phyloP scores from a whole-genome alignment of 441 rosid species.

The Adansonia madagascariensis region DNA sequence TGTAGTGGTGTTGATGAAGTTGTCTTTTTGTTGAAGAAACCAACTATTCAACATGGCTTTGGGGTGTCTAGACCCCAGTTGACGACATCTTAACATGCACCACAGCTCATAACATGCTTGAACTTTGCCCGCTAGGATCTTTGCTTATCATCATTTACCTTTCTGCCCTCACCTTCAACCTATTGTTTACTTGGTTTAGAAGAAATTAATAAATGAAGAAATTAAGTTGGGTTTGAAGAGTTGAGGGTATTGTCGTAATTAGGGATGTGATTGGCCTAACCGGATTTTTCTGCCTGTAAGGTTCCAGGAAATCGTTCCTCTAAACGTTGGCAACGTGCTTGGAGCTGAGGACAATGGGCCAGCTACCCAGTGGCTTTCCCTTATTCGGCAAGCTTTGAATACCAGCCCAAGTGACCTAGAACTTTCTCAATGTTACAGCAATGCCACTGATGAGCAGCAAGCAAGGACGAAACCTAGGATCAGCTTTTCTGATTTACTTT shows the following conservation, averaged over 20 bases:
- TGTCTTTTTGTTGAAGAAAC: background rate
- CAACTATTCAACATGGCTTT: background rate
- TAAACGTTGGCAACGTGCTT: slow-evolving; percentile 74
- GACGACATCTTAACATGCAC: background rate
- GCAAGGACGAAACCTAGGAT: slow-evolving; percentile 35
- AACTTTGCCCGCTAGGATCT: background rate
- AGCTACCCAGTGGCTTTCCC: slow-evolving; percentile 62
- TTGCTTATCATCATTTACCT: background rate
- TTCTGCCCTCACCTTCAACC: background rate
- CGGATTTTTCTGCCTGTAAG: slow-evolving; percentile 33
- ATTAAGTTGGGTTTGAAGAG: background rate
- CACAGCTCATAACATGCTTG: slow-evolving; percentile 2
- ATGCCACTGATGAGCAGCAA: slow-evolving; percentile 36
- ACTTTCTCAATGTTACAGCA: slow-evolving; percentile 29
- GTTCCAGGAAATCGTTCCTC: slow-evolving; percentile 78
- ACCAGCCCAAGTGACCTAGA: slow-evolving; percentile 36
- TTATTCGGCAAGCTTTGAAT: slow-evolving; percentile 69
- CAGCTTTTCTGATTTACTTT: slow-evolving; percentile 62
- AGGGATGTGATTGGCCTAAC: background rate
- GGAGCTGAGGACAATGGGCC: slow-evolving; percentile 72
- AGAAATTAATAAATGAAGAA: background rate
- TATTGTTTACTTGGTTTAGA: background rate
- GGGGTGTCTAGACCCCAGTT: background rate
- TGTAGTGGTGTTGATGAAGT: background rate
- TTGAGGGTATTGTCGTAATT: background rate